Conservation (phyloP, 768 basidiomycete genomes). For the Sporobolomyces phaffii region DNA sequence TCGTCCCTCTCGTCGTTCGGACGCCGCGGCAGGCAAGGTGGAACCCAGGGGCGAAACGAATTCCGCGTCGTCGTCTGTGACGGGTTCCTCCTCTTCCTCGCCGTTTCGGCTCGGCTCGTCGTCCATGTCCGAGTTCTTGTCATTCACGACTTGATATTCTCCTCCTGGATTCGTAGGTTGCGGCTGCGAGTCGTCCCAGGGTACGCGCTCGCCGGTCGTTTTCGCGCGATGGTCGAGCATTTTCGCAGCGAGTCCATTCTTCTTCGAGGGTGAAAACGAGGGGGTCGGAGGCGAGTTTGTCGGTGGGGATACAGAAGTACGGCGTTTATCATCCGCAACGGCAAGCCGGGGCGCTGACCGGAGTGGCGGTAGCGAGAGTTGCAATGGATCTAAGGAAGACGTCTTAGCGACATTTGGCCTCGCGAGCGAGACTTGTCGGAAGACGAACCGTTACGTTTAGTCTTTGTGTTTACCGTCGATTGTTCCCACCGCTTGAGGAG, state of each 20-base stretch:
- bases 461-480: background rate
- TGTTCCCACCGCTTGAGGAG: constrained; percentile 13
- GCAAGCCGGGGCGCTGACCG: background rate
- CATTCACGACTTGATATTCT: no score
- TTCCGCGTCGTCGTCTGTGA: constrained; percentile 14
- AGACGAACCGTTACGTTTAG: background rate
- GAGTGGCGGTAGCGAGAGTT: constrained; percentile 7
- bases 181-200: constrained; percentile 24
- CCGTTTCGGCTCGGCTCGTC: background rate
- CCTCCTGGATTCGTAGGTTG: no score
- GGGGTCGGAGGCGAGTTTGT: background rate
- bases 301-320: background rate
- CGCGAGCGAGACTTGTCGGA: background rate
- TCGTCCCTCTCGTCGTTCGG: background rate
- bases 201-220: background rate
- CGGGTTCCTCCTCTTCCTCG: constrained; percentile 15
- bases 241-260: background rate
- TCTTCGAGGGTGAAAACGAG: background rate
- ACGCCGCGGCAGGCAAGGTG: background rate
- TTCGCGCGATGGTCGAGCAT: constrained; percentile 20
- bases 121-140: background rate
- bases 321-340: background rate
- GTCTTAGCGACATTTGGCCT: no score
- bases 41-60: background rate
- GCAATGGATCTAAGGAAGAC: constrained; percentile 1